phyloP scores from a whole-genome alignment of 1,284 basidiomycete genomes.

The Malassezia restricta region DNA sequence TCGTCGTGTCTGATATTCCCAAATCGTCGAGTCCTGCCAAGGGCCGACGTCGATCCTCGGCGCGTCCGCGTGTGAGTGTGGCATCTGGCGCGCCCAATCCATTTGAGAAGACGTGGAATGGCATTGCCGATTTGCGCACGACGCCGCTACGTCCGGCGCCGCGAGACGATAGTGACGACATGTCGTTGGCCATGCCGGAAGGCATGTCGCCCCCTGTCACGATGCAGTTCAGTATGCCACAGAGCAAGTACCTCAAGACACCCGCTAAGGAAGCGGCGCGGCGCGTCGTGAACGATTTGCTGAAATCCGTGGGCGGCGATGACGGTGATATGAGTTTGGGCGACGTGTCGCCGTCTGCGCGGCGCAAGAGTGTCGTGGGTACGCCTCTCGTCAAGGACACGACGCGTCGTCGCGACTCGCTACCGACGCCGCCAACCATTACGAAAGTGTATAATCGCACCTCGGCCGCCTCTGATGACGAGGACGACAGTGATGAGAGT shows the following conservation, averaged over 20 bases:
- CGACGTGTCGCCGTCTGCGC: background rate
- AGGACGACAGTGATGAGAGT: constrained; percentile 11
- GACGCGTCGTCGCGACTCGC: constrained; percentile 25
- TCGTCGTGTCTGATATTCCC: constrained; percentile 5
- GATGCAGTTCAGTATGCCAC: constrained; percentile 67
- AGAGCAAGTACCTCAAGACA: constrained; percentile 55
- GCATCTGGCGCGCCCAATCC: constrained; percentile 18
- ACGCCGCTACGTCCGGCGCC: constrained; percentile 48
- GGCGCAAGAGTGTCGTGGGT: constrained; percentile 19
- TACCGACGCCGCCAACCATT: constrained; percentile 40
- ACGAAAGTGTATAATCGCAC: constrained; percentile 12
- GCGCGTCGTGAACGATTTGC: constrained; percentile 39
- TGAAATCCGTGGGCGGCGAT: constrained; percentile 31
- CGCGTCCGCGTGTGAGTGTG: constrained; percentile 13
- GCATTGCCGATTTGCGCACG: constrained; percentile 61
- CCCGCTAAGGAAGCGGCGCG: constrained; percentile 46
- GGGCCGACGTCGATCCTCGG: constrained; percentile 9
- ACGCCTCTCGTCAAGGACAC: constrained; percentile 25
- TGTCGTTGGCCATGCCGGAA: constrained; percentile 47
- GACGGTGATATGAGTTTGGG: background rate
- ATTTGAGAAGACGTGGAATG: constrained; percentile 53
- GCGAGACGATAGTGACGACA: constrained; percentile 44
- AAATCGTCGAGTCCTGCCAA: constrained; percentile 13
- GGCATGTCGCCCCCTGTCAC: constrained; percentile 77
- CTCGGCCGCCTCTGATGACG: constrained; percentile 19